Evolutionary conservation across 768 basidiomycete genomes (phyloP), one percentile per base, ranked within the genome.

Genomic region (Filobasidium wieringae): DNA sequence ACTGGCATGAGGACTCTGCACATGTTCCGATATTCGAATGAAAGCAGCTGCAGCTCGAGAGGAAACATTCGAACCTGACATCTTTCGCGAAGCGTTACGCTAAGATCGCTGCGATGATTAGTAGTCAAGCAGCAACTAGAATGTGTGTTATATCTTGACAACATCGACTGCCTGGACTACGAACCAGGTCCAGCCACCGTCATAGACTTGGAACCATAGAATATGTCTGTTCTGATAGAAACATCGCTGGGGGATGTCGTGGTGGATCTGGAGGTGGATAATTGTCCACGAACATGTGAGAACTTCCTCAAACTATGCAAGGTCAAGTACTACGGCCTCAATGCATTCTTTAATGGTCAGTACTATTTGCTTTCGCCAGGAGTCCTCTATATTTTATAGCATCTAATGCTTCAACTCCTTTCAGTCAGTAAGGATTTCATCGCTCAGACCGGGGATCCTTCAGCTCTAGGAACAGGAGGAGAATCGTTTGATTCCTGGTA

Each of bases 241-340:
- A 99, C 95, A 4, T 96, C 91, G 22, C 77, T 97, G 1, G 95
- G 95, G 57, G 95, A 99, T 76, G 79, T 99, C 56, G 89, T 97
- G 59, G 88, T 97, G 68, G 95, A 97, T 75, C 79, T 99, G 39
- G 89, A 96, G 73, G 84, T 87, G 29, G 88, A 91, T 7, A 77
- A 78, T 36, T 96, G 92, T 74, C 95, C 95, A 1, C 84, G 82
- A 74, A 87, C 84, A 53, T 91, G 86, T 76, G 83, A 88, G 73
- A 99, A 97, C 78, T 97, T 97, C 69, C 81, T 99, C 57, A 99
- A 99, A 74, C 79, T 99, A 57, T 96, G 91, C 77, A 97, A 96
- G 77, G 79, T 88, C 59, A 95, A 95, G 72, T 93, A 93, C 73
- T 97, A 93, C 78, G 93, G 92, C 72, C 76, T 95, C 61, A 89